Conservation (phyloP, 2,329 filamentous ascomycete genomes). For the Phialocephala sp. region DNA sequence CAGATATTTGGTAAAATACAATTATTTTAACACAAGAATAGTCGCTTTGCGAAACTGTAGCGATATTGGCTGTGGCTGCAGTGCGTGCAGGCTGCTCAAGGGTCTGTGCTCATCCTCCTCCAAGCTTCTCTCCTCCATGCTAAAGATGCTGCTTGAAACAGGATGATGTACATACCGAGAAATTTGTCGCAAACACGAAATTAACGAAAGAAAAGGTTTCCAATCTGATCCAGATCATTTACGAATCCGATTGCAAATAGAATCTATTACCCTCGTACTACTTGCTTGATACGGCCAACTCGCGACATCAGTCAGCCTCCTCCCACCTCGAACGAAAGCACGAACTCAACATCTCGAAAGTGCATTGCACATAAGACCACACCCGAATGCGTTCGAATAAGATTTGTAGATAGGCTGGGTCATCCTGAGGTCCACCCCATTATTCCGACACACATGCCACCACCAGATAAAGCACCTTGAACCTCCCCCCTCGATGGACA, state of each 20-base stretch:
- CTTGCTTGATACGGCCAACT: conserved; percentile 7
- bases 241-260: not conserved
- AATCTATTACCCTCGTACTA: not conserved
- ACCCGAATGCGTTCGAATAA: conserved; percentile 21
- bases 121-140: conserved; percentile 1
- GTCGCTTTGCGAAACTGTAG: conserved; percentile 7
- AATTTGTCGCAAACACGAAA: conserved; percentile 20
- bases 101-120: conserved; percentile 14
- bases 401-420: conserved; percentile 26
- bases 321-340: conserved; percentile 4
- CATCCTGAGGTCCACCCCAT: conserved; percentile 32
- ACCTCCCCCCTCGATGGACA: conserved; percentile 41
- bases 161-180: conserved; percentile 18
- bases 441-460: conserved; percentile 39
- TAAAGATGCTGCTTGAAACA: conserved; percentile 25
- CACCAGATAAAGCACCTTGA: conserved; percentile 34
- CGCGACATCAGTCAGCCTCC: not conserved
- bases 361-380: conserved; percentile 1
- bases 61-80: not conserved
- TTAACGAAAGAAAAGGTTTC: conserved; percentile 1
- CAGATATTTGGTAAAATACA: conserved; percentile 5
- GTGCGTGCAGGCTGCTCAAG: not conserved
- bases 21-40: conserved; percentile 3
- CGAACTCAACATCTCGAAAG: not conserved
- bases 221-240: not conserved